Evolutionary conservation across 2,329 filamentous ascomycete species (phyloP).

Genomic region (Rhynchosporium graminicola): DNA sequence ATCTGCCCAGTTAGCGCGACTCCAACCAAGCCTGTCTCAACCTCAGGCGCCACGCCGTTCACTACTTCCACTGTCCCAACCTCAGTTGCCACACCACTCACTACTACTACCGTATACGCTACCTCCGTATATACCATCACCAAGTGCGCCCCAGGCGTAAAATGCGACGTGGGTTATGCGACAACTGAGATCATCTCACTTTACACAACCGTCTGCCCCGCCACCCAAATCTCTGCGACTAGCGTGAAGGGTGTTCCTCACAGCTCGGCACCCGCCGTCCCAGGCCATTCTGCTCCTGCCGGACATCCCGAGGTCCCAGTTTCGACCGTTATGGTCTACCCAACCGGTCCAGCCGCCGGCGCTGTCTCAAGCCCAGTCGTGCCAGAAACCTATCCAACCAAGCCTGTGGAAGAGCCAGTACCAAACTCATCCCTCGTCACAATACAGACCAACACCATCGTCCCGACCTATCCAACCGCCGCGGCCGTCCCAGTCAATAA

Average conservation of each 20-base stretch:
- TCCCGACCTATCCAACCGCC: conserved; percentile 12
- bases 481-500: background rate
- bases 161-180: conserved; percentile 6
- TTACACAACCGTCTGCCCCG: conserved; percentile 15
- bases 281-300: background rate
- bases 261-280: conserved; percentile 5
- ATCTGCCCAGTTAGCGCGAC: conserved; percentile 13
- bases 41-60: background rate
- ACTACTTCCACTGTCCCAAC: conserved; percentile 12
- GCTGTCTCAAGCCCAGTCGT: background rate
- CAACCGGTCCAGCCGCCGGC: conserved; percentile 1
- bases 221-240: conserved; percentile 3
- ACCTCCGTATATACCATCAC: conserved; percentile 4
- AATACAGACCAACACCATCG: background rate
- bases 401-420: background rate
- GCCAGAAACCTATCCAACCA: conserved; percentile 1
- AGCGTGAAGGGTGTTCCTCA: conserved; percentile 1
- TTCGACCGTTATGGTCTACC: background rate
- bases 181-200: conserved; percentile 7
- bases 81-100: too few species aligned
- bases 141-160: background rate
- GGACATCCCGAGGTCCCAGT: background rate
- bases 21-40: background rate
- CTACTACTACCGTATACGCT: too few species aligned
- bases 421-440: conserved; percentile 8